A percentile compares a stretch with the other conserved stretches of the same genome.
phyloP scores from a whole-genome alignment of 176 grass and related monocot genomes.

The Sorghum bicolor region DNA sequence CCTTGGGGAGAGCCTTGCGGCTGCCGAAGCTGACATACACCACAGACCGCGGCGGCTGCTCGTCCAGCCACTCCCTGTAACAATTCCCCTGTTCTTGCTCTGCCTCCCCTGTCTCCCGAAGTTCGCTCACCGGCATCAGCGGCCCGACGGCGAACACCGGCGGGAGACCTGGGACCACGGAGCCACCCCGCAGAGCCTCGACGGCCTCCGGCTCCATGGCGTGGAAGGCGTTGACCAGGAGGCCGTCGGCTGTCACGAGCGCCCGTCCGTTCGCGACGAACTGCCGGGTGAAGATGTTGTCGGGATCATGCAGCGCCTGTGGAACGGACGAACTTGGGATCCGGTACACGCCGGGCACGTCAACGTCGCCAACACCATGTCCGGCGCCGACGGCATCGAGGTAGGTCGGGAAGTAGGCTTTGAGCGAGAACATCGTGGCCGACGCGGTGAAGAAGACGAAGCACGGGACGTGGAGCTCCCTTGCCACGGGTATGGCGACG shows the following conservation, averaged over 20 bases:
- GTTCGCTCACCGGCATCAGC: background rate
- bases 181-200: slow-evolving; percentile 18
- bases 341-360: slow-evolving; percentile 9
- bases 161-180: slow-evolving; percentile 36
- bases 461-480: slow-evolving; percentile 16
- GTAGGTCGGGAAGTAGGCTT: slow-evolving; percentile 25
- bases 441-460: slow-evolving; percentile 31
- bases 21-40: slow-evolving; percentile 79
- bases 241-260: slow-evolving; percentile 15
- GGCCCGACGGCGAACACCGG: slow-evolving; percentile 50
- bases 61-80: slow-evolving; percentile 43
- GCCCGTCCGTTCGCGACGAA: slow-evolving; percentile 28
- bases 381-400: background rate
- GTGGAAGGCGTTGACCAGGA: slow-evolving; percentile 50
- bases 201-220: slow-evolving; percentile 40
- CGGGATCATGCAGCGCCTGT: slow-evolving; percentile 13
- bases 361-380: background rate
- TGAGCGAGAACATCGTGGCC: background rate
- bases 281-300: slow-evolving; percentile 11
- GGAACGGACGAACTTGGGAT: background rate
- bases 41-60: slow-evolving; percentile 56
- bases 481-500: background rate
- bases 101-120: background rate
- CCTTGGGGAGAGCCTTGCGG: slow-evolving; percentile 39
- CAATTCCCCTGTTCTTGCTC: background rate